Conservation (phyloP, 2,329 filamentous ascomycete species). For the Boeremia lycopersici region DNA sequence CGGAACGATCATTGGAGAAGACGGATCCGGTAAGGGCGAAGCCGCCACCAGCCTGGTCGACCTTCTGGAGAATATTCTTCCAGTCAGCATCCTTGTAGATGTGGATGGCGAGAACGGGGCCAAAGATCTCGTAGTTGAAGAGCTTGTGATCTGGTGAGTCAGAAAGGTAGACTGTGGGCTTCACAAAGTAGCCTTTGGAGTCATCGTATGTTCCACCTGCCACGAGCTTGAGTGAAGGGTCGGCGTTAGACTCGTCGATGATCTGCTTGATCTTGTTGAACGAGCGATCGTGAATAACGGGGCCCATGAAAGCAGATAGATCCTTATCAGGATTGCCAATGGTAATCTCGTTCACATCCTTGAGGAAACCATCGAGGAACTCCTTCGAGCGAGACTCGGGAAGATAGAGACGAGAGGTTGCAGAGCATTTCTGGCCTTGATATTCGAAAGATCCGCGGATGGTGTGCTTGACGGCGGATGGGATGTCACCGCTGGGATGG, state of each 20-base stretch:
- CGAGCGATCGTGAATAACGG: conserved; percentile 78
- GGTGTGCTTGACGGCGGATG: conserved; percentile 79
- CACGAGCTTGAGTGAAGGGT: conserved; percentile 72
- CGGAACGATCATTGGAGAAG: conserved; percentile 71
- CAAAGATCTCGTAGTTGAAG: conserved; percentile 79
- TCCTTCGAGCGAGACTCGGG: conserved; percentile 73
- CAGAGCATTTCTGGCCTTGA: conserved; percentile 89
- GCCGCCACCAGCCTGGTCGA: conserved; percentile 67
- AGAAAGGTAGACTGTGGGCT: conserved; percentile 79
- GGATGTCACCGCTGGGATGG: conserved; percentile 74
- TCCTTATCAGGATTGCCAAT: conserved; percentile 69
- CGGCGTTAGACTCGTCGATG: conserved; percentile 77
- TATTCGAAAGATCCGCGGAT: conserved; percentile 86
- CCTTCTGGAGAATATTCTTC: conserved; percentile 60
- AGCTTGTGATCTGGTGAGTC: conserved; percentile 74
- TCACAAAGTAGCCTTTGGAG: conserved; percentile 77
- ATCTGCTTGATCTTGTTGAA: conserved; percentile 78
- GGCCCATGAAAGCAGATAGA: conserved; percentile 79
- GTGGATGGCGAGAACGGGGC: conserved; percentile 74
- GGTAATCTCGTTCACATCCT: conserved; percentile 70
- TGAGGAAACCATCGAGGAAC: conserved; percentile 68
- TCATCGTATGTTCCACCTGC: conserved; percentile 77
- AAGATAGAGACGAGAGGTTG: conserved; percentile 78
- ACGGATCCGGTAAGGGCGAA: conserved; percentile 78
- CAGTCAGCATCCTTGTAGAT: conserved; percentile 72